Evolutionary conservation across 2,329 filamentous ascomycete species (phyloP), one percentile per base, ranked within the genome.

Genomic region (Dactylellina drechsleri): DNA sequence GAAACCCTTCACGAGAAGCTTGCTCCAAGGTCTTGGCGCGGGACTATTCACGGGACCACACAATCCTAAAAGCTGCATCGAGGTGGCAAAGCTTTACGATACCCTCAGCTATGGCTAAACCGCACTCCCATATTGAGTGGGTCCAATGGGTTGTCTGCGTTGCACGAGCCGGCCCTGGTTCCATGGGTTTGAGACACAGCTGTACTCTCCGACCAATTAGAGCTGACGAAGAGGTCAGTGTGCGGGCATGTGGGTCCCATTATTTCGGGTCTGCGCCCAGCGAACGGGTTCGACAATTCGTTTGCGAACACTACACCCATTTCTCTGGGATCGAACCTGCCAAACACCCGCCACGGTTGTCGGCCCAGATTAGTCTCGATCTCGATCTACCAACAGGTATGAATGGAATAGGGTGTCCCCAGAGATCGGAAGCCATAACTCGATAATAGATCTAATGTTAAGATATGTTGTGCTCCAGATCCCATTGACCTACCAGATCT

Each of bases 201-300:
- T 66, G 18, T 61, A 31, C 49, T 20, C 47, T 26, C 68, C 68
- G 49, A 18, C 68, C 68, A 74, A 62, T 74, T 41, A 62, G 10
- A 61, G 18, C 5, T 6, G 4, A 18, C 15, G 40, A 56, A 41
- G 18, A 15, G 13, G 50, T 47, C n/a, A 10, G 6, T 49, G 50
- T 2, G 23, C 5, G 10, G 8, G 10, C n/a, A 8, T 23, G 57
- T 70, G 66, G 57, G 52, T 61, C 45, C 20, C 12, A 16, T 50
- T 4, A 8, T 16, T 64, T 10, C 13, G 49, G 28, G 5, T 18
- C 18, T 23, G 40, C 15, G 15, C 6, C 31, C 10, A 47, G 43
- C 16, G 43, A 18, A 47, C 16, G 13, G 56, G 26, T 13, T 15
- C 47, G 10, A 36, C 31, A 10, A 7, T 36, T 36, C 31, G 31